Evolutionary conservation across 768 basidiomycete species (phyloP), one percentile per base, ranked within the genome.

Genomic region (Naematelia encephala): DNA sequence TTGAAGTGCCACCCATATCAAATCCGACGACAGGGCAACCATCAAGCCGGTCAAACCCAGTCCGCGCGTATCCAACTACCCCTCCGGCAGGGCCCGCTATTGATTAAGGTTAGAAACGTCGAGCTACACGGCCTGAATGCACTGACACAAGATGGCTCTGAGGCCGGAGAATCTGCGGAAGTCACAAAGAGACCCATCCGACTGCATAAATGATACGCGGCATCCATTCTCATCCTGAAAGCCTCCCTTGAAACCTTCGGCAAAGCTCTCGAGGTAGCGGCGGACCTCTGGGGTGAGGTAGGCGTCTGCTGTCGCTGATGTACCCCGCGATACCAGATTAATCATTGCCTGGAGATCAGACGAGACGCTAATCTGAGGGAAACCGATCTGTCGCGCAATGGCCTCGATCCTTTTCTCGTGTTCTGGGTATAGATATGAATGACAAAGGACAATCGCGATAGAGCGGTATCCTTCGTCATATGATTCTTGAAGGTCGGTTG

Each of bases 131-230:
- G n/a, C n/a, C 52, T 54, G 52, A 42, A 49, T 22, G 23, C 47
- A 49, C 10, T 49, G 13, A 49, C 47, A 57, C 0, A 66, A 47
- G 0, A 66, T 47, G 4, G 55, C 30, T 19, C 49, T 51, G 30
- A 66, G 59, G 11, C 65, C 61, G 10, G 54, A 43, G 47, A 66
- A 66, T 16, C 26, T 56, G n/a, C n/a, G n/a, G n/a, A n/a, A n/a
- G n/a, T n/a, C n/a, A n/a, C n/a, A n/a, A n/a, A 73, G 44, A 22
- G 67, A 67, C 8, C 69, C 93, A 69, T 97, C 93, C 57, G 87
- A 89, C 34, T 87, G 88, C 93, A 96, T 97, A 72, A 96, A 96
- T 72, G 93, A n/a, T 91, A 28, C n/a, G n/a, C n/a, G n/a, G 96
- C 91, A 1, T 89, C 79, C 4, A 55, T 61, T n/a, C 59, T 46